Conservation (phyloP, 2,329 filamentous ascomycete species). For the Phoma sp. region DNA sequence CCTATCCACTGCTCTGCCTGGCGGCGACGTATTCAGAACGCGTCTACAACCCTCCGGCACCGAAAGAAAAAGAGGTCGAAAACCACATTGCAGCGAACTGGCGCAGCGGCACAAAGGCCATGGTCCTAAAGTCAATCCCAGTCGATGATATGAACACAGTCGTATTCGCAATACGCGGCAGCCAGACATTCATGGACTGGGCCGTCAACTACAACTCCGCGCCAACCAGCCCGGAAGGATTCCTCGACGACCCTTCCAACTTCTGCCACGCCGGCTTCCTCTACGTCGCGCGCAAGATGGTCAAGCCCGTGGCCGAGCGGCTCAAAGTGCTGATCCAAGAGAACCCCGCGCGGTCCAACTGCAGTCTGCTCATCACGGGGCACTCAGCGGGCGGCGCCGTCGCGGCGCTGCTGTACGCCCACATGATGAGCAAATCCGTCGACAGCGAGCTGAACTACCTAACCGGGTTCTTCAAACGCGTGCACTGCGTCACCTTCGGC, state of each 20-base stretch:
- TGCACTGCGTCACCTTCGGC: slow-evolving; percentile 89
- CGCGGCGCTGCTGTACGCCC: slow-evolving; percentile 77
- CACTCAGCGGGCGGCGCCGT: slow-evolving; percentile 88
- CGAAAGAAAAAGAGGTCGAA: slow-evolving; percentile 66
- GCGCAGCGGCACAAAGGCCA: slow-evolving; percentile 78
- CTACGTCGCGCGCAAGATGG: slow-evolving; percentile 75
- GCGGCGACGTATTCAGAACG: slow-evolving; percentile 78
- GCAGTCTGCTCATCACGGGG: slow-evolving; percentile 80
- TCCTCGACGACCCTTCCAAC: slow-evolving; percentile 79
- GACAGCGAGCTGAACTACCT: slow-evolving; percentile 73
- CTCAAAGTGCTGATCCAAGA: slow-evolving; percentile 74
- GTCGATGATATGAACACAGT: slow-evolving; percentile 80
- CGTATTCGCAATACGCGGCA: slow-evolving; percentile 83
- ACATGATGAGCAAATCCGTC: slow-evolving; percentile 73
- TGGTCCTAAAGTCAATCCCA: slow-evolving; percentile 81
- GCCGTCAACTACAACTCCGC: slow-evolving; percentile 77
- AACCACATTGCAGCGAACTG: slow-evolving; percentile 75
- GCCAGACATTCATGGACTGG: slow-evolving; percentile 84
- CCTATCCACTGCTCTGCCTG: slow-evolving; percentile 77
- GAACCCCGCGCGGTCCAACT: slow-evolving; percentile 67
- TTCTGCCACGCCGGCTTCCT: slow-evolving; percentile 83
- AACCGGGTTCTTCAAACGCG: slow-evolving; percentile 72
- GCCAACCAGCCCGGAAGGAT: slow-evolving; percentile 69
- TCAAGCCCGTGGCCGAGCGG: slow-evolving; percentile 72
- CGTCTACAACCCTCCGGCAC: slow-evolving; percentile 66